phyloP scores from a whole-genome alignment of 2,329 filamentous ascomycete species.

The Stylonectria norvegica region DNA sequence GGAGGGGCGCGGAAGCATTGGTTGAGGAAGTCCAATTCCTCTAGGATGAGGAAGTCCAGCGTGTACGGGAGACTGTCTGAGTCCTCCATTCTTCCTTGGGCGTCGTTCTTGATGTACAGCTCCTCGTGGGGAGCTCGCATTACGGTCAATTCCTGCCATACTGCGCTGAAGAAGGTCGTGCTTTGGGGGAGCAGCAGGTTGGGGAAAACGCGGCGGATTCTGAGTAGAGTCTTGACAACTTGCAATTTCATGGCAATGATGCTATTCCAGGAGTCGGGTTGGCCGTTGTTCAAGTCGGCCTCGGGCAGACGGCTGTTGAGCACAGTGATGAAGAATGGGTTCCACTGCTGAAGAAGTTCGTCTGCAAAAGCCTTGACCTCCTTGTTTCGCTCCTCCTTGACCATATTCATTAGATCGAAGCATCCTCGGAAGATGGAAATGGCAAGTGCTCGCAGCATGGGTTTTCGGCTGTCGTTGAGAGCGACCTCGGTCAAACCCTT shows the following conservation, averaged over 20 bases:
- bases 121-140: constrained; percentile 71
- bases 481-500: constrained; percentile 80
- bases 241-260: constrained; percentile 86
- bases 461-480: constrained; percentile 68
- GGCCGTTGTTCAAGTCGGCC: constrained; percentile 44
- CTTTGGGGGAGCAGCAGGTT: constrained; percentile 79
- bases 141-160: constrained; percentile 81
- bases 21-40: constrained; percentile 93
- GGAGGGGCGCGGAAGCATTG: constrained; percentile 83
- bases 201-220: constrained; percentile 80
- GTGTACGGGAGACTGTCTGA: constrained; percentile 90
- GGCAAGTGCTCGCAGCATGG: constrained; percentile 75
- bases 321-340: constrained; percentile 79
- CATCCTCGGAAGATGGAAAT: constrained; percentile 87
- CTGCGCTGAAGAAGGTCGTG: constrained; percentile 75
- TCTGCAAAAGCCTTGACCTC: constrained; percentile 88
- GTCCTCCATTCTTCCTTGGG: constrained; percentile 85
- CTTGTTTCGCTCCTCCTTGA: constrained; percentile 85
- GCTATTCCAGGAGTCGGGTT: constrained; percentile 72
- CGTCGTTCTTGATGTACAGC: constrained; percentile 81
- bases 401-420: constrained; percentile 94
- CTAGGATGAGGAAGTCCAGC: constrained; percentile 86
- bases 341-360: constrained; percentile 78
- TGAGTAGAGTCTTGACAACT: constrained; percentile 89
- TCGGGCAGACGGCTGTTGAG: constrained; percentile 75